Evolutionary conservation across 2,329 filamentous ascomycete species (phyloP).

Genomic region (Mollisia scopiformis): DNA sequence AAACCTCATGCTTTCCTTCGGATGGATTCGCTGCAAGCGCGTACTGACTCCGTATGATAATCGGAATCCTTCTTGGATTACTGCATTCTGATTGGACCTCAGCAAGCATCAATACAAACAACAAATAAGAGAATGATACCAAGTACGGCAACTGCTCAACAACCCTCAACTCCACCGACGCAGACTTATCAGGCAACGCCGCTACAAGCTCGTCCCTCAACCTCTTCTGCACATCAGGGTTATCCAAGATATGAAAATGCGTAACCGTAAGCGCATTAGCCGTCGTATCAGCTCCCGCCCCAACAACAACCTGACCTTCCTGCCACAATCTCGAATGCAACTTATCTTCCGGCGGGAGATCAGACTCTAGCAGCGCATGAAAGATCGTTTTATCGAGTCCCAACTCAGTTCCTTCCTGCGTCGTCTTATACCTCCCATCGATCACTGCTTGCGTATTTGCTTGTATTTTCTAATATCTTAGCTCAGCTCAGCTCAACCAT

Average conservation of each 20-base stretch:
- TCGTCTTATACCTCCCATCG: slow-evolving; percentile 3
- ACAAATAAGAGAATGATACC: neutral
- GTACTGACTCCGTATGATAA: slow-evolving; percentile 12
- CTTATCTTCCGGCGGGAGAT: slow-evolving; percentile 24
- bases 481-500: neutral
- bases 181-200: slow-evolving; percentile 5
- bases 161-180: slow-evolving; percentile 13
- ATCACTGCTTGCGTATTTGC: slow-evolving; percentile 2
- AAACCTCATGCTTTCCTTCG: slow-evolving; percentile 10
- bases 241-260: slow-evolving; percentile 22
- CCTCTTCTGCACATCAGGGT: slow-evolving; percentile 19
- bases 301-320: slow-evolving; percentile 26
- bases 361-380: slow-evolving; percentile 20
- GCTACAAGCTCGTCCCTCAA: slow-evolving; percentile 20
- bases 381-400: slow-evolving; percentile 17
- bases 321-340: slow-evolving; percentile 18
- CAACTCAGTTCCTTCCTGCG: slow-evolving; percentile 5
- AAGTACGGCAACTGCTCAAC: slow-evolving; percentile 32
- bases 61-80: slow-evolving; percentile 12
- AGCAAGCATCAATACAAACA: neutral
- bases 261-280: slow-evolving; percentile 19
- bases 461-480: slow-evolving; percentile 5
- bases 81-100: neutral
- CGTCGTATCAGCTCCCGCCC: slow-evolving; percentile 22
- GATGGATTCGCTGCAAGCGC: slow-evolving; percentile 18